Conservation (phyloP, 306 rosid species). For the Fragaria ananassa region DNA sequence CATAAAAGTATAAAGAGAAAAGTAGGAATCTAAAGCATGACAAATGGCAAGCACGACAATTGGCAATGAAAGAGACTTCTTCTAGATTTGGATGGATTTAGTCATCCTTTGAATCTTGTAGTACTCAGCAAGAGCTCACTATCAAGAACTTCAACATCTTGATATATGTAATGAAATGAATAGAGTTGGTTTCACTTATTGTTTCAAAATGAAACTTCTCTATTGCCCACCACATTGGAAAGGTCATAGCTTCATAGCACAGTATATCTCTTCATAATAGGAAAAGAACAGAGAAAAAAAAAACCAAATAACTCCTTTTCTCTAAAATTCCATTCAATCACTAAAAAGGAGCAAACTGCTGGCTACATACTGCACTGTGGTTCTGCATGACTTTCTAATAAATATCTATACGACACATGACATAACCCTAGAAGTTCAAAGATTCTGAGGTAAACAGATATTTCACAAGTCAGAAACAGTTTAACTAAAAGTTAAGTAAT, state of each 20-base stretch:
- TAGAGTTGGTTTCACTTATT: background rate
- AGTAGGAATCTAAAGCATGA: constrained; percentile 15
- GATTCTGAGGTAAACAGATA: constrained; percentile 9
- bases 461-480: constrained; percentile 3
- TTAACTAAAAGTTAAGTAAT: background rate
- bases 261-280: background rate
- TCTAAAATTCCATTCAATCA: background rate
- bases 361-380: background rate
- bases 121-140: background rate
- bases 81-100: background rate
- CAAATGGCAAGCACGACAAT: constrained; percentile 25
- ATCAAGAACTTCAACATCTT: background rate
- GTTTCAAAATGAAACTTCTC: background rate
- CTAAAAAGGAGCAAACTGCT: background rate
- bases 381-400: background rate
- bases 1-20: constrained; percentile 4
- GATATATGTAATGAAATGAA: background rate
- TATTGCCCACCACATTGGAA: background rate
- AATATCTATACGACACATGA: background rate
- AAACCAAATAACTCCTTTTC: background rate
- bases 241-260: no score
- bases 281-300: background rate
- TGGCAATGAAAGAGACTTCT: constrained; percentile 18
- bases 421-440: constrained; percentile 8
- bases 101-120: constrained; percentile 13